Conservation (phyloP, 176 grass and related monocot species). For the Bromus sterilis region DNA sequence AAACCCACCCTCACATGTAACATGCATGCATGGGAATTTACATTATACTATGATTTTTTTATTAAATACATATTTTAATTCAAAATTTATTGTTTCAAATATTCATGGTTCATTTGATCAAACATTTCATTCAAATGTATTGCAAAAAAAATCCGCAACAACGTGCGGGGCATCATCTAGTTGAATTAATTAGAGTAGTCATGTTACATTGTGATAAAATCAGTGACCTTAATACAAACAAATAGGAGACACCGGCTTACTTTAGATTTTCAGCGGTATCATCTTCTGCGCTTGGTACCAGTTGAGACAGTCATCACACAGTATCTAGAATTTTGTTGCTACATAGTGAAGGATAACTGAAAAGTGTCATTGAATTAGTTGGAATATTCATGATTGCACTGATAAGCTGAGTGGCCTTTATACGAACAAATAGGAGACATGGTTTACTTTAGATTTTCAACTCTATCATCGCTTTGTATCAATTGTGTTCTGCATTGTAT, state of each 20-base stretch:
- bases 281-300: not conserved
- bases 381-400: not conserved
- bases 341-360: not conserved
- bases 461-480: not conserved
- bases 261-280: not conserved
- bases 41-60: too few species aligned
- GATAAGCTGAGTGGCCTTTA: not conserved
- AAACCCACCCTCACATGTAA: too few species aligned
- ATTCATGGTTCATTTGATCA: not conserved
- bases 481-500: slow-evolving; percentile 6
- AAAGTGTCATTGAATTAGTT: not conserved
- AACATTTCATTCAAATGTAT: too few species aligned
- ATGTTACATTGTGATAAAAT: not conserved
- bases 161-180: too few species aligned
- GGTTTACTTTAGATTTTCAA: not conserved
- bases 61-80: too few species aligned
- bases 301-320: too few species aligned
- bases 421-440: not conserved
- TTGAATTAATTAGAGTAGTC: not conserved
- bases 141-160: too few species aligned
- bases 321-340: not conserved
- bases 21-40: too few species aligned
- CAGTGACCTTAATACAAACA: not conserved
- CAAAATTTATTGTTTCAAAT: too few species aligned
- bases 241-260: not conserved